Evolutionary conservation across 371 early-diverging fungal genomes (phyloP), one percentile per base, ranked within the genome.

Genomic region (Circinella umbellata): DNA sequence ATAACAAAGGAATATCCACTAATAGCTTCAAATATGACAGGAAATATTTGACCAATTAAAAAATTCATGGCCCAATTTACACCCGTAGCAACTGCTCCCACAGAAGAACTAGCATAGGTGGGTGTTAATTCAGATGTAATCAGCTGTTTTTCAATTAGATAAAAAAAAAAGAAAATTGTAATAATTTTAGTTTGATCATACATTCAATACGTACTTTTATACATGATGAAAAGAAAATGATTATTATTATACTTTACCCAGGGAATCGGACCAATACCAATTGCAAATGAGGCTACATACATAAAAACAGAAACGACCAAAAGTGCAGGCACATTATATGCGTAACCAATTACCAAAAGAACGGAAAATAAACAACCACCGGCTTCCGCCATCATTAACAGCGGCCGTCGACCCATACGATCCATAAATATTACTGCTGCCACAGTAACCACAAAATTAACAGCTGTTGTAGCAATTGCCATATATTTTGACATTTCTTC

Each of bases 181-280:
- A 20, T 27, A 11, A 63, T 18, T 48, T 39, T 61, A 18, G 17
- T 11, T 20, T n/a, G 27, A 46, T n/a, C n/a, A n/a, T n/a, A n/a
- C n/a, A n/a, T n/a, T n/a, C 18, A 5, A 18, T 3, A 61, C 61
- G 2, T 27, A 27, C 27, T 27, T 27, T 27, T 27, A 1, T 27
- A 27, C 27, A 27, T 27, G 27, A 27, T 27, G 2, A 27, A 27
- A 27, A 27, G 27, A 27, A 27, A 27, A 27, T 27, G 0, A 27
- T 27, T 27, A 27, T 27, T 27, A 27, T 27, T 27, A 27, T 27
- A 27, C 27, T 27, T 60, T 67, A 67, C 68, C 92, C 94, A 95
- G 10, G 94, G 92, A 53, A 94, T 90, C 0, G 91, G 90, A 36
- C 95, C 93, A 27, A 96, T 77, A 7, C 95, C 98, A 46, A 96